Evolutionary conservation across 768 basidiomycete genomes (phyloP).

Genomic region (Termitomyces heimii): DNA sequence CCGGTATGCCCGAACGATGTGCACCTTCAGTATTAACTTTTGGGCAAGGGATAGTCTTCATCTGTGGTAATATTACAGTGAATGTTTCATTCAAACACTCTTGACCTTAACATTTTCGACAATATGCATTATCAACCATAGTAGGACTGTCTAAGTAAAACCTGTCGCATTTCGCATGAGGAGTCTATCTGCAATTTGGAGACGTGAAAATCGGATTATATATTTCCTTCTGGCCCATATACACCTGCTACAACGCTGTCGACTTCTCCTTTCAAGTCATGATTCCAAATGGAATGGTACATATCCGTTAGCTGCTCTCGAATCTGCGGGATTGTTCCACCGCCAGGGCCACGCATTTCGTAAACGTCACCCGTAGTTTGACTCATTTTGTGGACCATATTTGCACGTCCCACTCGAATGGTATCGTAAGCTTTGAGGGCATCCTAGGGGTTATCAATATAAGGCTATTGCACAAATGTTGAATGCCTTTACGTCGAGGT

Average conservation of each 20-base stretch:
- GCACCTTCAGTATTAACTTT: neutral
- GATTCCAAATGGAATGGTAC: conserved; percentile 45
- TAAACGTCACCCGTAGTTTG: conserved; percentile 36
- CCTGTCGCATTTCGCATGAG: neutral
- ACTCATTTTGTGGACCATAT: conserved; percentile 40
- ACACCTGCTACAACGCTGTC: conserved; percentile 19
- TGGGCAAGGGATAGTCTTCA: neutral
- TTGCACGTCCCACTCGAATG: conserved; percentile 40
- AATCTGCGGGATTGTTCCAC: conserved; percentile 24
- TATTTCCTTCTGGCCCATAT: neutral
- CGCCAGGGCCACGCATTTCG: conserved; percentile 30
- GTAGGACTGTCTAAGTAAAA: neutral
- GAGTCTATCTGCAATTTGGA: neutral
- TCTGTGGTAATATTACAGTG: neutral
- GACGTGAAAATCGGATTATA: neutral
- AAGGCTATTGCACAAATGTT: too few species aligned
- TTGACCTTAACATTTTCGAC: neutral
- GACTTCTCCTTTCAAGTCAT: conserved; percentile 39
- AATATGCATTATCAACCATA: neutral
- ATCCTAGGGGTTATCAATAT: conserved; percentile 21
- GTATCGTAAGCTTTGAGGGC: conserved; percentile 40
- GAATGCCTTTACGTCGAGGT: conserved; percentile 32
- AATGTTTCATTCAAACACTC: neutral
- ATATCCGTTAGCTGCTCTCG: conserved; percentile 28
- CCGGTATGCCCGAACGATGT: too few species aligned